Evolutionary conservation across 2,329 filamentous ascomycete species (phyloP).

Genomic region (Sarocladium strictum): DNA sequence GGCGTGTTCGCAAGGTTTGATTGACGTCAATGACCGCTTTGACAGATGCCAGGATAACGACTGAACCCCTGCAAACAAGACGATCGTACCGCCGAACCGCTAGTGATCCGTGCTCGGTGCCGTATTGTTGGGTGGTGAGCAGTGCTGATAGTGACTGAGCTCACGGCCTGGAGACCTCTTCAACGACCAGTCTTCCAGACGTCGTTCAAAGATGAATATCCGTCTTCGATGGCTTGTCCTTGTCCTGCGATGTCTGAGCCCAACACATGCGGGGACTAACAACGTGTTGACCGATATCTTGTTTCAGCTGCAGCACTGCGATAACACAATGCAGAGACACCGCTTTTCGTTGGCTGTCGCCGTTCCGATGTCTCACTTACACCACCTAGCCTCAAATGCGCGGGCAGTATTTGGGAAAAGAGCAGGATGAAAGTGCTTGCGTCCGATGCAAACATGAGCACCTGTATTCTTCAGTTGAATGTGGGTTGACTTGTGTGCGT

Average conservation of each 20-base stretch:
- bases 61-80: background rate
- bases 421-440: too few relatives aligned
- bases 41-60: background rate
- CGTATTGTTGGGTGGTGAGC: background rate
- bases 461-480: too few relatives aligned
- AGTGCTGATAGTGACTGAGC: background rate
- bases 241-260: background rate
- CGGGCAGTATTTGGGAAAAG: too few relatives aligned
- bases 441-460: too few relatives aligned
- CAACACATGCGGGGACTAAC: background rate
- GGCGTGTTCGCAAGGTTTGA: background rate
- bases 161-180: background rate
- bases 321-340: background rate
- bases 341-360: background rate
- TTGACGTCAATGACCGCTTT: background rate
- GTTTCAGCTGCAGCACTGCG: background rate
- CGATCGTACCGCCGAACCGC: background rate
- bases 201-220: background rate
- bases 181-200: background rate
- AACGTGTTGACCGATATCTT: background rate
- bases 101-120: background rate
- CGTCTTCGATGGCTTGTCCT: conserved; percentile 1
- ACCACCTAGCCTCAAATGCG: background rate
- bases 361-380: background rate
- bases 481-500: too few relatives aligned